These are phyloP conservation scores for Trichoderma citrinoviride DNA, from an alignment of 2,329 filamentous ascomycete genomes.

Conservation along the genomic window DNA sequence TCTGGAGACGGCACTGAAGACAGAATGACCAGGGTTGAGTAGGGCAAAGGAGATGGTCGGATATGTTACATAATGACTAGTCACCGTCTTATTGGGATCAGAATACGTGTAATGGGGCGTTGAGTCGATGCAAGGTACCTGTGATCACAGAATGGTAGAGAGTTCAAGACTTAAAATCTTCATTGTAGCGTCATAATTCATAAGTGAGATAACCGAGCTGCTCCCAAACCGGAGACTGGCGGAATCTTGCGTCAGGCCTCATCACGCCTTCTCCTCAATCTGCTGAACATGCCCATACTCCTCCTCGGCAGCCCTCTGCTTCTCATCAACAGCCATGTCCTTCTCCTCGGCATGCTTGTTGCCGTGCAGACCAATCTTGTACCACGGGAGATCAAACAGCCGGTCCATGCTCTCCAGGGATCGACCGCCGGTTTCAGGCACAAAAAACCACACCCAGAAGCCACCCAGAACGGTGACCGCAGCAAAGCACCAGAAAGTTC, in stretches of 20 bases:
- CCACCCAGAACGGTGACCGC: slow-evolving; percentile 66
- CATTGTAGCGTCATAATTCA: too few relatives aligned
- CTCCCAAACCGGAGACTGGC: not conserved
- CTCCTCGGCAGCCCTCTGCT: slow-evolving; percentile 40
- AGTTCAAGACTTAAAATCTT: too few relatives aligned
- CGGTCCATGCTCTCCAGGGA: slow-evolving; percentile 67
- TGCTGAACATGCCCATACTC: slow-evolving; percentile 34
- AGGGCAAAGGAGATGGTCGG: not conserved
- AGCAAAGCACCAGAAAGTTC: slow-evolving; percentile 76
- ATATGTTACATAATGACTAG: not conserved
- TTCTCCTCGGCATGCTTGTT: slow-evolving; percentile 50
- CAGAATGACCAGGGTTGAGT: not conserved
- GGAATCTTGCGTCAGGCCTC: not conserved
- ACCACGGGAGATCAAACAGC: slow-evolving; percentile 71
- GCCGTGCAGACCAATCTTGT: slow-evolving; percentile 63
- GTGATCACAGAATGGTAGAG: too few relatives aligned
- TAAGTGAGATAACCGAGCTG: not conserved
- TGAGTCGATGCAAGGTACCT: too few relatives aligned
- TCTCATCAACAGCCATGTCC: slow-evolving; percentile 45
- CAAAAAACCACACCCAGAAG: slow-evolving; percentile 67
- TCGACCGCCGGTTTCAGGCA: slow-evolving; percentile 70
- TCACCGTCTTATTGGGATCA: too few relatives aligned
- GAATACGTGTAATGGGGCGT: too few relatives aligned
- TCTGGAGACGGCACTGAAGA: not conserved
- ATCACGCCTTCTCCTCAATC: slow-evolving; percentile 34